Conservation (phyloP, 2,329 filamentous ascomycete species). For the Sarocladiaceae sp. region DNA sequence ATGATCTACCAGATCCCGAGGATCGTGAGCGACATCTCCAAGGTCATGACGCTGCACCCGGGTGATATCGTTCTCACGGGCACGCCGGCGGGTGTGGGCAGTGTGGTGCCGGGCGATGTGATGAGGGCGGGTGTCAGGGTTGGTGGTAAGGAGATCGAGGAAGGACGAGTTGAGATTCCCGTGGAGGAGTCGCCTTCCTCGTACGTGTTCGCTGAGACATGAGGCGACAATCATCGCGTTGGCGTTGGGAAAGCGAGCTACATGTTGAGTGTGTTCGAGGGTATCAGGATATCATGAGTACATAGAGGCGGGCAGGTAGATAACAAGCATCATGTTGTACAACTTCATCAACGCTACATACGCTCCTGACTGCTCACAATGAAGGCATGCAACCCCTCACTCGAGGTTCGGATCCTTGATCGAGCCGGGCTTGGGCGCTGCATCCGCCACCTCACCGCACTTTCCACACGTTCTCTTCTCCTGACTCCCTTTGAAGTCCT, state of each 20-base stretch:
- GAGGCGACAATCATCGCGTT: not conserved
- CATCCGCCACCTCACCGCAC: slow-evolving; percentile 72
- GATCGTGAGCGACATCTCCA: slow-evolving; percentile 83
- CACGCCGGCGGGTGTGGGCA: slow-evolving; percentile 91
- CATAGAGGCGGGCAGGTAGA: no score
- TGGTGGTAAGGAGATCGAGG: slow-evolving; percentile 73
- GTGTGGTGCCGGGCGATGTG: slow-evolving; percentile 77
- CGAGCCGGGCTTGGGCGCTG: slow-evolving; percentile 54
- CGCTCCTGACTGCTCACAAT: no score
- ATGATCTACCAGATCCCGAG: slow-evolving; percentile 91
- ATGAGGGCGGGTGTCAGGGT: slow-evolving; percentile 80
- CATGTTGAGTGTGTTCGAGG: no score
- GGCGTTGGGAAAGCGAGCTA: not conserved
- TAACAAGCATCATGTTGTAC: not conserved
- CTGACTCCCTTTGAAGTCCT: slow-evolving; percentile 65
- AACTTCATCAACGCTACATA: not conserved
- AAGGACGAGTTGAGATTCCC: slow-evolving; percentile 75
- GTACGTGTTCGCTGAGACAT: slow-evolving; percentile 70
- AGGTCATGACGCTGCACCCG: slow-evolving; percentile 87
- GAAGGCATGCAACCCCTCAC: slow-evolving; percentile 10
- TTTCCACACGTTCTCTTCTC: slow-evolving; percentile 66
- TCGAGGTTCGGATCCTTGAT: slow-evolving; percentile 53
- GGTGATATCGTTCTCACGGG: slow-evolving; percentile 95
- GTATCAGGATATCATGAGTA: no score
- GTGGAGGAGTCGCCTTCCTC: slow-evolving; percentile 73